Evolutionary conservation across 2,329 filamentous ascomycete species (phyloP), one percentile per base, ranked within the genome.

Genomic region (Pyrenophora teres): DNA sequence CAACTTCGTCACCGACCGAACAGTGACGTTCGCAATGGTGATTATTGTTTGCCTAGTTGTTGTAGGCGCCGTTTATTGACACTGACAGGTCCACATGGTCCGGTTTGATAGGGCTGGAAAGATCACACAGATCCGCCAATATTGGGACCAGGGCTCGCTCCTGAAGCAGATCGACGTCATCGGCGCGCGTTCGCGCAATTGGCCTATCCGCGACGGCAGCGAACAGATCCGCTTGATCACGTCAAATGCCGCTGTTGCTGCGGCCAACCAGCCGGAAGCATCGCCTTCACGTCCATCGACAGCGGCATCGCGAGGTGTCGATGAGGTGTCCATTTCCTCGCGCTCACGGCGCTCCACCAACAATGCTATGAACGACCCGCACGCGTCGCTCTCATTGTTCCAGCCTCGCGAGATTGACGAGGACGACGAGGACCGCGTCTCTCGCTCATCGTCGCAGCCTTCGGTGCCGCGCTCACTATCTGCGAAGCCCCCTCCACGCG

Each of bases 161-260:
- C 83, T 99, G 62, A 97, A 94, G 78, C 88, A 96, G 74, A 83
- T 97, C 59, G 92, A 97, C 57, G 87, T 97, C 50, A 97, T 99
- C 74, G 93, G 94, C 67, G 88, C 87, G 70, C 87, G 88, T 46
- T 90, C 90, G 50, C 89, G 88, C 73, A 96, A 94, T 76, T 99
- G 94, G 94, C 94, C 94, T 47, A 95, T 99, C 70, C 85, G 86
- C 63, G 92, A 96, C 71, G 89, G 87, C 70, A 85, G 85, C 65
- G 92, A 96, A 46, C 92, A 97, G 77, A 81, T 88, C 63, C 87
- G 85, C 65, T 78, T 96, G 66, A 90, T 96, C 65, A 80, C 83
- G 58, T 80, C 78, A 42, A 87, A 81, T 58, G 82, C 83, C 63
- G 72, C 76, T n/a, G 77, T 52, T 18, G 49, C 64, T 40, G 59